phyloP scores from a whole-genome alignment of 768 basidiomycete genomes.

The Leccinum ochraceum region DNA sequence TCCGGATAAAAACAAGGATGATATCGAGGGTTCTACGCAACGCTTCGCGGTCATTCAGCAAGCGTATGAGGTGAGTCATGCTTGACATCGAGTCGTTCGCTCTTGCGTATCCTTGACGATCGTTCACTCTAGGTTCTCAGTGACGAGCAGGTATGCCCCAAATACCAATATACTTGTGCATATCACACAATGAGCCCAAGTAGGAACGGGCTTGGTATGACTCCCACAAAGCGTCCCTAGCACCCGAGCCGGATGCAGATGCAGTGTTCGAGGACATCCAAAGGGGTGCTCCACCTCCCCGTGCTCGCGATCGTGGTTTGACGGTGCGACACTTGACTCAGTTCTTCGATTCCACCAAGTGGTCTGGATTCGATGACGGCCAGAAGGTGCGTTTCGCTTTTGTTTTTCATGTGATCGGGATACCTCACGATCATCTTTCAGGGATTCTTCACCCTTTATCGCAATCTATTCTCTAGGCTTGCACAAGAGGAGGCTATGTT shows the following conservation, averaged over 20 bases:
- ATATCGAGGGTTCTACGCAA: constrained; percentile 83
- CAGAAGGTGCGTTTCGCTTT: constrained; percentile 47
- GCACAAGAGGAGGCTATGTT: constrained; percentile 68
- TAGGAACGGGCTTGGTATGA: constrained; percentile 99
- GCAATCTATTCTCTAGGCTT: constrained; percentile 82
- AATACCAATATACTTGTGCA: constrained; percentile 3
- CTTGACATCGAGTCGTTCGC: neutral
- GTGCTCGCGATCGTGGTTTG: constrained; percentile 68
- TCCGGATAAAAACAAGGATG: constrained; percentile 84
- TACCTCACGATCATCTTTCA: constrained; percentile 31
- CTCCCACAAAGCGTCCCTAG: constrained; percentile 78
- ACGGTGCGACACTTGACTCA: constrained; percentile 77
- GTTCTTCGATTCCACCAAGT: constrained; percentile 78
- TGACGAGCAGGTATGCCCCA: constrained; percentile 80
- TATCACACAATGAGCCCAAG: constrained; percentile 34
- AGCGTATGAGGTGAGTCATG: constrained; percentile 80
- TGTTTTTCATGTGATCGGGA: neutral
- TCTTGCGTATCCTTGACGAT: constrained; percentile 1
- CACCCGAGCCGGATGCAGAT: constrained; percentile 81
- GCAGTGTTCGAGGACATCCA: constrained; percentile 85
- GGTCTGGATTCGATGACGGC: constrained; percentile 64
- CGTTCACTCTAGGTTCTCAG: constrained; percentile 81
- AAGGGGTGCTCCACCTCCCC: constrained; percentile 58
- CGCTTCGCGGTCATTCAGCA: constrained; percentile 89
- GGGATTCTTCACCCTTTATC: constrained; percentile 91